These are phyloP conservation scores for Colletotrichum sp. DNA, from an alignment of 2,329 filamentous ascomycete genomes.

Conservation along the genomic window DNA sequence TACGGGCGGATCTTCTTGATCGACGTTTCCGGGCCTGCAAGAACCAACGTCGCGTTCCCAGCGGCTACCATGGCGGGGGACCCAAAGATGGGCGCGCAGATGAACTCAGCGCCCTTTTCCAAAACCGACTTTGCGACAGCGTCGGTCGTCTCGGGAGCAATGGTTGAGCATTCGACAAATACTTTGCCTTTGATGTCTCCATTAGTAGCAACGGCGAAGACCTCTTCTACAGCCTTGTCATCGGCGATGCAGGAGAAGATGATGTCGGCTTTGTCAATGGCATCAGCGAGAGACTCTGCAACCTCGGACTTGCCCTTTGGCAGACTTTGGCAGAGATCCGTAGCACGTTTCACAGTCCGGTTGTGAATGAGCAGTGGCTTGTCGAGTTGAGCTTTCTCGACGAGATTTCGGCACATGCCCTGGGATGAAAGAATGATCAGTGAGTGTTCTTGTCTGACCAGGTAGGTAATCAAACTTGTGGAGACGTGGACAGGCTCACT, in stretches of 20 bases:
- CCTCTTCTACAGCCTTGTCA: conserved; percentile 73
- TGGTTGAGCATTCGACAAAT: conserved; percentile 86
- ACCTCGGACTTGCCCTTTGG: conserved; percentile 67
- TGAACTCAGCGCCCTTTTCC: conserved; percentile 71
- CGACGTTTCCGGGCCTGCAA: conserved; percentile 66
- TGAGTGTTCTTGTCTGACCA: conserved; percentile 10
- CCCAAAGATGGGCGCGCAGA: conserved; percentile 75
- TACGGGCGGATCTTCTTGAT: conserved; percentile 73
- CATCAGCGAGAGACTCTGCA: conserved; percentile 67
- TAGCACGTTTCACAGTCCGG: conserved; percentile 71
- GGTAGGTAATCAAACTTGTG: conserved; percentile 15
- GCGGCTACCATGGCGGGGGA: conserved; percentile 73
- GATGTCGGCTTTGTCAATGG: conserved; percentile 72
- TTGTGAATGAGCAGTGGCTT: conserved; percentile 82
- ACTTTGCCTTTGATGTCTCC: conserved; percentile 71
- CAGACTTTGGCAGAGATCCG: conserved; percentile 67
- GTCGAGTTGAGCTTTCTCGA: conserved; percentile 75
- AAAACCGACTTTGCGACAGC: conserved; percentile 63
- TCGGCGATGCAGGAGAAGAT: conserved; percentile 85
- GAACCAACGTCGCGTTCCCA: conserved; percentile 75
- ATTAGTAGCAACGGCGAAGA: conserved; percentile 63
- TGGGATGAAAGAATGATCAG: conserved; percentile 34
- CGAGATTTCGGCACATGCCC: conserved; percentile 87
- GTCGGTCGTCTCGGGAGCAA: conserved; percentile 83
- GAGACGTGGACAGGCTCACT: conserved; percentile 51